Base-by-base conservation (phyloP, 257 asterid genomes). In the Capsicum chinense region DNA sequence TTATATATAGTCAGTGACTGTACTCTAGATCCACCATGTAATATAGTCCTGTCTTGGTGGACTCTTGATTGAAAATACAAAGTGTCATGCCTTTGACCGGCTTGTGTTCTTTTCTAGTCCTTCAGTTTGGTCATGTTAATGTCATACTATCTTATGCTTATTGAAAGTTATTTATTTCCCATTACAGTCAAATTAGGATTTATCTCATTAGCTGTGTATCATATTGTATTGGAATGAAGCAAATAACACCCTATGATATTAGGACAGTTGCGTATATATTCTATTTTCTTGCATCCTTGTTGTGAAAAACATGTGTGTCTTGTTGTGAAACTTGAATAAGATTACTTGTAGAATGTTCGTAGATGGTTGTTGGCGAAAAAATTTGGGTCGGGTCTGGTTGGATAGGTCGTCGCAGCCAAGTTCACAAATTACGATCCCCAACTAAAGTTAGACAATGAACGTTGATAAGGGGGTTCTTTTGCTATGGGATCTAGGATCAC, bases 231-330 rank as follows among this genome's bases (percentile, higher is more conserved):
- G 48, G 5, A 13, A 13, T 26, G 48, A 52, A 14, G 60, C 21
- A 74, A 73, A 48, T 26, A 52, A 52, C 9, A 13, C n/a, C 47
- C 44, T 5, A 2, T 26, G 81, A 26, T 54, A 2, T 26, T 48
- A 2, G 81, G 62, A 6, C 1, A 74, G 21, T 7, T 21, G 0
- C 11, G 4, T 50, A 21, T 74, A 0, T 50, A 12, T 74, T 74
- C 64, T 78, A 0, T 78, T 15, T 5, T 76, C 15, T 13, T 6
- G 80, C 81, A 76, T 26, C 26, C 48, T 76, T 54, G 14, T 76
- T 76, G 21, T 52, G 64, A 78, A 26, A 78, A 54, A 78, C 64
- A 13, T 78, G 26, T 26, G 64, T 78, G 81, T 21, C 21, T 76
- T 9, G 14, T 74, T 76, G 62, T 52, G 81, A 15, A 9, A 76